These are phyloP conservation scores for Mycena metata DNA, from an alignment of 768 basidiomycete genomes.

Conservation along the genomic window DNA sequence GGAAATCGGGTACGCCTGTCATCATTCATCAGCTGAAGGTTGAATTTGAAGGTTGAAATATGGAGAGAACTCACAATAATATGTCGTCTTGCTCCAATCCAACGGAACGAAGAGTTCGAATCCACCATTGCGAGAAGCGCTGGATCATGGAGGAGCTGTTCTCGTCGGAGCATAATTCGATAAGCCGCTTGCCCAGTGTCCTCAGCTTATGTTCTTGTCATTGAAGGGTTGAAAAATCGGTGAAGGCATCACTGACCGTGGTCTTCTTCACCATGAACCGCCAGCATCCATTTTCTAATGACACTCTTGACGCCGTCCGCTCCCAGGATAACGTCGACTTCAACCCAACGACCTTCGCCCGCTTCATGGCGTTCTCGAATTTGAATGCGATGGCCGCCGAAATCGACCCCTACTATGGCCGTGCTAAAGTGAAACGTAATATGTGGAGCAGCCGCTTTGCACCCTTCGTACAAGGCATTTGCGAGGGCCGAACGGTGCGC, in stretches of 20 bases:
- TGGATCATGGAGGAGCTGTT: conserved; percentile 47
- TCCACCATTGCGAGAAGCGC: conserved; percentile 51
- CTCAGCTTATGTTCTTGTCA: conserved; percentile 35
- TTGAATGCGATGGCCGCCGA: conserved; percentile 32
- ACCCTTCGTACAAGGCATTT: conserved; percentile 46
- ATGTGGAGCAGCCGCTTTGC: conserved; percentile 39
- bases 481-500: conserved; percentile 52
- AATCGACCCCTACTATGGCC: conserved; percentile 44
- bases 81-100: conserved; percentile 53
- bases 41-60: neutral
- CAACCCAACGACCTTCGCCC: conserved; percentile 41
- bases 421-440: conserved; percentile 47
- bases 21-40: neutral
- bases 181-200: conserved; percentile 57
- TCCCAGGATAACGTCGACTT: conserved; percentile 52
- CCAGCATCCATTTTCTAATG: conserved; percentile 48
- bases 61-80: conserved; percentile 43
- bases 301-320: conserved; percentile 55
- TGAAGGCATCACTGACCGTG: conserved; percentile 9
- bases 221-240: neutral
- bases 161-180: conserved; percentile 50
- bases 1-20: conserved; percentile 52
- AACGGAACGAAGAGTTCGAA: conserved; percentile 47
- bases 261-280: conserved; percentile 44
- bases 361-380: conserved; percentile 20